Evolutionary conservation across 139 green algal species (phyloP).

Genomic region (Coelastrella sp.): DNA sequence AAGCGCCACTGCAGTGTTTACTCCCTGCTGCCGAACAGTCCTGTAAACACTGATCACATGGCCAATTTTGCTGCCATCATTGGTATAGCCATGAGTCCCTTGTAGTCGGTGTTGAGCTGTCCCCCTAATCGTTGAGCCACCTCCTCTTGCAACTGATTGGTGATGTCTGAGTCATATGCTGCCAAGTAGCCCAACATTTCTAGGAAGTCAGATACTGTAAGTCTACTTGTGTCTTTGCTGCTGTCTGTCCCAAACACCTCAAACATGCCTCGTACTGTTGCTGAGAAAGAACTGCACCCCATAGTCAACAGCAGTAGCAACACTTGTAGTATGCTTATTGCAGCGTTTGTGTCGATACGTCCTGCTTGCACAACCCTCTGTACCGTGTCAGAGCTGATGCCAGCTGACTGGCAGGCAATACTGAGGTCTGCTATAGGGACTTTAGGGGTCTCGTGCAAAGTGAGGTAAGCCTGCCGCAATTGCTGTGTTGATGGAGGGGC

Average conservation of each 20-base stretch:
- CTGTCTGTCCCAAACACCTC: slow-evolving; percentile 34
- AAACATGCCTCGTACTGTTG: slow-evolving; percentile 26
- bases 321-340: slow-evolving; percentile 51
- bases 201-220: not conserved
- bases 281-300: slow-evolving; percentile 27
- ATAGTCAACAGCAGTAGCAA: slow-evolving; percentile 66
- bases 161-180: slow-evolving; percentile 3
- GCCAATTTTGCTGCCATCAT: not conserved
- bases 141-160: slow-evolving; percentile 1
- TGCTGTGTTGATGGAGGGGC: slow-evolving; percentile 56
- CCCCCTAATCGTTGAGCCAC: not conserved
- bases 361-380: slow-evolving; percentile 53
- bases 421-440: slow-evolving; percentile 26
- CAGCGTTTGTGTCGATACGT: slow-evolving; percentile 31
- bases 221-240: not conserved
- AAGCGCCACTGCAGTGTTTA: no score
- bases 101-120: slow-evolving; percentile 12
- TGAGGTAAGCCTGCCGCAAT: slow-evolving; percentile 41
- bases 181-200: slow-evolving; percentile 1
- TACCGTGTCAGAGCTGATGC: slow-evolving; percentile 51
- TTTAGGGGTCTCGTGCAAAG: slow-evolving; percentile 34
- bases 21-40: not conserved
- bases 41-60: not conserved
- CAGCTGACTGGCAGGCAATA: slow-evolving; percentile 37
- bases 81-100: slow-evolving; percentile 21